Base-by-base conservation (phyloP, 305 asterid species). In the Fraxinus dipetala region DNA sequence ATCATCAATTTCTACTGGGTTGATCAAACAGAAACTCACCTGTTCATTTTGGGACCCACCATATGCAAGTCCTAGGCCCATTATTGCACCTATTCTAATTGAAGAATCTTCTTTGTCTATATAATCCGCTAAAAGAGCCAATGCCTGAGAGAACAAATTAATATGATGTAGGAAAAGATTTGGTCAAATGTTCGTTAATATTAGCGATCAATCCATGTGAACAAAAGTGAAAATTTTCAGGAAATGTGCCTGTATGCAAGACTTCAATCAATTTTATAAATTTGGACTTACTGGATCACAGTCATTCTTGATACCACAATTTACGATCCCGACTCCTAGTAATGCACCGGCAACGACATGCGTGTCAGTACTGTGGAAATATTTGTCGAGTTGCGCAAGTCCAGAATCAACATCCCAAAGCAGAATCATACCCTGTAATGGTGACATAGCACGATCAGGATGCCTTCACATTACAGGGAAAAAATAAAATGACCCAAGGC, bases 331-430 rank as follows among this genome's bases (percentile, higher is more conserved):
- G 35, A 96, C 98, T 84, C 98, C 98, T 76, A 96, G 85, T 67
- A 96, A 91, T 70, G 98, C 98, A 4, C 99, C 99, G 0, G 98
- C 93, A 40, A 91, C 87, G 76, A 93, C 93, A 79, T 95, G 98
- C 16, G 91, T 84, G 78, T 96, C 99, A 3, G 94, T 85, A 81
- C 98, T 95, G 78, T 96, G 97, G 86, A 96, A 95, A 77, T 95
- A 96, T 86, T 96, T 96, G 89, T 96, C 99, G 81, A 96, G 91
- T 92, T 95, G 98, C 34, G 99, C 91, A 76, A 96, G 98, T 43
- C 99, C 99, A 80, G 97, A 86, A 82, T 96, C 99, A 82, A 94
- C 97, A 75, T 96, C 98, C 99, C 99, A 96, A 79, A 95, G 97
- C 88, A 91, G 85, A 87, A 96, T 96, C 99, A 96, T 96, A 75